Evolutionary conservation across 345 rosid genomes (phyloP).

Genomic region (Melastoma malabathricum): DNA sequence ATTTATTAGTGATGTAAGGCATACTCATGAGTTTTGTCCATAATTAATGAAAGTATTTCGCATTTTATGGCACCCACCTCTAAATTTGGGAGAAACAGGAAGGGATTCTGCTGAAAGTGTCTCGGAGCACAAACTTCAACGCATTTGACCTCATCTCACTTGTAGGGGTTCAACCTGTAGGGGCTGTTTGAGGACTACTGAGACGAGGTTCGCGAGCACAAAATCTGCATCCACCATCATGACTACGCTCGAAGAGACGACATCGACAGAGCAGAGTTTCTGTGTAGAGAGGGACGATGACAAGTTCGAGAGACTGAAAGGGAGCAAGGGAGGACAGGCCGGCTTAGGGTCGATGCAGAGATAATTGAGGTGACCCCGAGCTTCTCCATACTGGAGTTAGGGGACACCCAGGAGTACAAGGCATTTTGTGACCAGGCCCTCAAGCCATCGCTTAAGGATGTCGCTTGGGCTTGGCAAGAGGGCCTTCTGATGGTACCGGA

Average conservation of each 20-base stretch:
- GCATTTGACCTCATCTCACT: slow-evolving; percentile 77
- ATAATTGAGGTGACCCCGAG: slow-evolving; percentile 66
- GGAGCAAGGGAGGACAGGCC: slow-evolving; percentile 85
- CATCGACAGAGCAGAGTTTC: slow-evolving; percentile 32
- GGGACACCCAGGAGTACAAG: slow-evolving; percentile 70
- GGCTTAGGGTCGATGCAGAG: slow-evolving; percentile 54
- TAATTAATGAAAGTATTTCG: no score
- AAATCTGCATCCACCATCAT: slow-evolving; percentile 47
- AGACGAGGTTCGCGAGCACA: slow-evolving; percentile 38
- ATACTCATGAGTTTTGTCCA: no score
- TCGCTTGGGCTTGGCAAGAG: slow-evolving; percentile 82
- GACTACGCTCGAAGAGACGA: slow-evolving; percentile 65
- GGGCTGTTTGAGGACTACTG: slow-evolving; percentile 55
- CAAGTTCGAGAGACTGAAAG: slow-evolving; percentile 49
- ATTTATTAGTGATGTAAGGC: no score
- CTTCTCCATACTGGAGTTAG: slow-evolving; percentile 66
- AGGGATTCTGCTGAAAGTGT: no score
- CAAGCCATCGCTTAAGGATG: slow-evolving; percentile 71
- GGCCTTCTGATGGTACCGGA: slow-evolving; percentile 10
- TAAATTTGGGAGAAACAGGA: not conserved
- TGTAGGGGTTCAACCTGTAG: slow-evolving; percentile 65
- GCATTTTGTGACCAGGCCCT: slow-evolving; percentile 48
- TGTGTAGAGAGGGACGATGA: slow-evolving; percentile 27
- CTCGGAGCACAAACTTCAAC: slow-evolving; percentile 39
- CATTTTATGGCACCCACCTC: no score